Conservation (phyloP, 129 eudicot genomes). For the Helianthus annuus region HanXRQr2.0-SUNRISE NC_035441.2:187398735-187399234, state of each 20-base stretch:
- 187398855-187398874: slow-evolving; percentile 7
- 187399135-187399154: not conserved
- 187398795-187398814: slow-evolving; percentile 98
- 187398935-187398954: not conserved
- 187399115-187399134: not conserved
- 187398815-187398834: slow-evolving; percentile 97
- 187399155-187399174: not conserved
- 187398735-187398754: not conserved
- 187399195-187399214: not conserved
- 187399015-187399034: not conserved
- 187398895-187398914: slow-evolving; percentile 12
- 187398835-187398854: slow-evolving; percentile 91
- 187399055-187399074: not conserved
- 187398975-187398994: not conserved
- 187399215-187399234: not conserved
- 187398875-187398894: slow-evolving; percentile 25
- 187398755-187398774: slow-evolving; percentile 57
- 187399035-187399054: not conserved
- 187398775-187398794: slow-evolving; percentile 75
- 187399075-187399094: not conserved
- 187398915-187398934: slow-evolving; percentile 1
- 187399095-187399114: not conserved
- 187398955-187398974: not conserved
- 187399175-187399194: not conserved
- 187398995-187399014: not conserved